Conservation (phyloP, 306 rosid species). For the Cucurbita ficifolia region DNA sequence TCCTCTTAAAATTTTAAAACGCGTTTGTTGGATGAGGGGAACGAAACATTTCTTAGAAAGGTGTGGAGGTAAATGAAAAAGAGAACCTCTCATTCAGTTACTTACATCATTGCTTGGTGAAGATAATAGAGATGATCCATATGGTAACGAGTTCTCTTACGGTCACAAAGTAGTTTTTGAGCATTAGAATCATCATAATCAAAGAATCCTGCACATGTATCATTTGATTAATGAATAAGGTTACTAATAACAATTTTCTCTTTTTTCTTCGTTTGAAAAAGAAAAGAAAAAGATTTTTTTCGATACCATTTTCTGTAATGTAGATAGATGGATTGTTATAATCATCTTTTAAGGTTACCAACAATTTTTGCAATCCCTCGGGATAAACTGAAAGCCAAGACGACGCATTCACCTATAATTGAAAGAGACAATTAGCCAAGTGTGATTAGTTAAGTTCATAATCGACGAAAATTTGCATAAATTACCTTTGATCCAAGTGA, state of each 20-base stretch:
- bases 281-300: not conserved
- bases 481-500: not conserved
- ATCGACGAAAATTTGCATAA: not conserved
- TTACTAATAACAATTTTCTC: not conserved
- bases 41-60: too few species aligned
- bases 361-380: not conserved
- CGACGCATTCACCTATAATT: not conserved
- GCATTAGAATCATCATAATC: not conserved
- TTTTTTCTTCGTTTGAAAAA: not conserved
- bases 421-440: not conserved
- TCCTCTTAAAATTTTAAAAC: too few species aligned
- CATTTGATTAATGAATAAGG: not conserved
- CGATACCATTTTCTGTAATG: not conserved
- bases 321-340: not conserved
- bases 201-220: not conserved
- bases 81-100: not conserved
- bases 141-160: not conserved
- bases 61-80: too few species aligned
- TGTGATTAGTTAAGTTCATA: too few species aligned
- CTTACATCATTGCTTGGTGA: not conserved
- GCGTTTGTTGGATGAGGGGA: too few species aligned
- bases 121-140: not conserved
- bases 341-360: not conserved
- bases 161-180: not conserved
- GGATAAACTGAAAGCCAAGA: not conserved